phyloP scores from a whole-genome alignment of 805 yeast species.

The Pichia sporocuriosa region DNA sequence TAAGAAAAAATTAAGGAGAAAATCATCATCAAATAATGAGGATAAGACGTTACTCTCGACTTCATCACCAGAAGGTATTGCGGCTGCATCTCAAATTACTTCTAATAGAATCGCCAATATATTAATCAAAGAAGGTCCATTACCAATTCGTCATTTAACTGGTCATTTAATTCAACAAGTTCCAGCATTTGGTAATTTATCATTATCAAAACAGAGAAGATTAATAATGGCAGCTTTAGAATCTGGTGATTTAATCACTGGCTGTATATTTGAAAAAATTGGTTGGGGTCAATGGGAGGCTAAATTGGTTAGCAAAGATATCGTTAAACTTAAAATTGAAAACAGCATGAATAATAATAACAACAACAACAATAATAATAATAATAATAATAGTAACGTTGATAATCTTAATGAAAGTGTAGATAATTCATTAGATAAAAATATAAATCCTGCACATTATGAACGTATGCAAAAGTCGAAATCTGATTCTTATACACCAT shows the following conservation, averaged over 20 bases:
- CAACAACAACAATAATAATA: background rate
- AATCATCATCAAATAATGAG: conserved; percentile 16
- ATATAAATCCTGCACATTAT: no score
- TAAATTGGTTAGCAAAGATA: conserved; percentile 33
- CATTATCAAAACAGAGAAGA: conserved; percentile 83
- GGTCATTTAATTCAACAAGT: conserved; percentile 68
- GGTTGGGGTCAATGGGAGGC: conserved; percentile 99
- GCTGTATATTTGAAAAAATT: conserved; percentile 78
- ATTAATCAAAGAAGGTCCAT: conserved; percentile 69
- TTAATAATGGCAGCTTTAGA: conserved; percentile 87
- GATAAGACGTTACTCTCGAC: conserved; percentile 46
- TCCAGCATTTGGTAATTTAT: conserved; percentile 70
- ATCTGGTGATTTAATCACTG: conserved; percentile 52
- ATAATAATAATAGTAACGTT: background rate
- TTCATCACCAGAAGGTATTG: conserved; percentile 80
- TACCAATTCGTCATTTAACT: conserved; percentile 87
- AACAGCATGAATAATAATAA: conserved; percentile 2
- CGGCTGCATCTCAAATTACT: conserved; percentile 81
- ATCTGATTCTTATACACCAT: no score
- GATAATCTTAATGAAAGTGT: background rate
- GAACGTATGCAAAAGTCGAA: no score
- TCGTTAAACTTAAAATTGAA: conserved; percentile 20
- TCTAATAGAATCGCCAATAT: conserved; percentile 68
- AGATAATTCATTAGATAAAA: no score
- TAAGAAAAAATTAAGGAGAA: conserved; percentile 9